These are phyloP conservation scores for Cercospora sojina DNA, from an alignment of 2,329 filamentous ascomycete genomes.

Conservation along the genomic window DNA sequence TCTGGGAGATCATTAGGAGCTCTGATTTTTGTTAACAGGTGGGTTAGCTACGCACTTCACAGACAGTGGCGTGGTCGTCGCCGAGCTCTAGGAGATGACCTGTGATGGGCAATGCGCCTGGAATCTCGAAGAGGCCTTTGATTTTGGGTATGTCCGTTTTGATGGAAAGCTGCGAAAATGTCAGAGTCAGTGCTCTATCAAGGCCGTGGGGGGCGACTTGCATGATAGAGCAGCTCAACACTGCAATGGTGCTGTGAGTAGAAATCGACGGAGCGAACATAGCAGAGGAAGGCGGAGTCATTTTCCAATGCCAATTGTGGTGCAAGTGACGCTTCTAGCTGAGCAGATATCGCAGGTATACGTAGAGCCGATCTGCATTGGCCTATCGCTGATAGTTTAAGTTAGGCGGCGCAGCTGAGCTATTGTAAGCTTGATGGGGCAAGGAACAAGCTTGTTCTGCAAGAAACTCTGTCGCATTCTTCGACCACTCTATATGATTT, in stretches of 20 bases:
- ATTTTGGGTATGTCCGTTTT: slow-evolving; percentile 34
- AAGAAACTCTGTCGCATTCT: neutral
- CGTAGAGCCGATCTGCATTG: neutral
- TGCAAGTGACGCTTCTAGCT: neutral
- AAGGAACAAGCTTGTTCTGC: neutral
- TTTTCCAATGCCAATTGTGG: neutral
- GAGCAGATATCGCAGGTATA: neutral
- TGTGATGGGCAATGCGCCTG: slow-evolving; percentile 51
- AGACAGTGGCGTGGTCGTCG: slow-evolving; percentile 55
- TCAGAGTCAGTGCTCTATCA: neutral
- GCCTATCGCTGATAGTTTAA: neutral
- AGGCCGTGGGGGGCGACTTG: slow-evolving; percentile 16
- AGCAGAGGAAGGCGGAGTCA: neutral
- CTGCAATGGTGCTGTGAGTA: neutral
- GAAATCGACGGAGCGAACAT: neutral
- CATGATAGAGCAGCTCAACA: neutral
- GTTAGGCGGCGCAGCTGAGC: neutral
- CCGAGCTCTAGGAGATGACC: slow-evolving; percentile 54
- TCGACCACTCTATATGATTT: neutral
- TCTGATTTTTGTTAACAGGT: neutral
- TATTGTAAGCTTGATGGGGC: neutral
- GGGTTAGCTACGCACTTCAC: slow-evolving; percentile 31
- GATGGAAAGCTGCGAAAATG: neutral
- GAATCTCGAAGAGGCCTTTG: slow-evolving; percentile 51
- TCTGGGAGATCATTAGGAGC: neutral